Percentiles rank a stretch among this genome's conserved stretches.
Conservation (phyloP, 192 early-diverging fungal species). For the Jimgerdemannia flammicorona region DNA sequence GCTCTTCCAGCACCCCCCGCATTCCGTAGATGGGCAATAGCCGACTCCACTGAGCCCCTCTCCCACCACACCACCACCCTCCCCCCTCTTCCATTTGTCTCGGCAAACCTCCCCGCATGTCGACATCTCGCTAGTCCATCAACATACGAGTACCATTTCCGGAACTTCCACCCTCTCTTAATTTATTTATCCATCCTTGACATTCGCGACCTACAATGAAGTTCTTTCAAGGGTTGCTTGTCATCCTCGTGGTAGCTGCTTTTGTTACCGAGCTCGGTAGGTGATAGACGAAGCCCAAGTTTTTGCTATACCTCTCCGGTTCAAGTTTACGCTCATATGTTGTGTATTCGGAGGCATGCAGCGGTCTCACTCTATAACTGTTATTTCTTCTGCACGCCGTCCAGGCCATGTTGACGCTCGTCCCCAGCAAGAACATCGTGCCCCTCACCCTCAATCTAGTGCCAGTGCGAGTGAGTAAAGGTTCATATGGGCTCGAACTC, state of each 20-base stretch:
- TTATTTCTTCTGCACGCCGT: neutral
- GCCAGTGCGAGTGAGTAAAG: neutral
- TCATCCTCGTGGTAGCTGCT: neutral
- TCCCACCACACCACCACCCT: neutral
- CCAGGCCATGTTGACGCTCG: neutral
- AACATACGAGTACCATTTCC: neutral
- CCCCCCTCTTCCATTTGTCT: neutral
- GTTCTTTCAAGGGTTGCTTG: neutral
- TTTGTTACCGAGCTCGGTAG: neutral
- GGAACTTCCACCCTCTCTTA: conserved; percentile 4
- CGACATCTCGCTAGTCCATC: conserved; percentile 17
- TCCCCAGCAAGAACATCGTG: neutral
- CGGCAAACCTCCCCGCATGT: neutral
- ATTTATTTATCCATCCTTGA: neutral
- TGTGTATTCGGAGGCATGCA: no score
- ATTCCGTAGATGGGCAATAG: no score
- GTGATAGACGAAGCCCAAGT: neutral
- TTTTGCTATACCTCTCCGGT: neutral
- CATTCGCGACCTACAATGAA: neutral
- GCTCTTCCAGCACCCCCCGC: neutral
- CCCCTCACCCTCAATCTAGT: neutral
- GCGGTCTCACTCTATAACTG: neutral
- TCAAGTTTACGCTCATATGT: no score
- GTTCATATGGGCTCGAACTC: neutral
- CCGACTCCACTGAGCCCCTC: no score